A percentile compares a stretch with the other conserved stretches of the same genome.
Conservation (phyloP, 2,329 filamentous ascomycete genomes). For the Exophiala phaeomuriformis region DNA sequence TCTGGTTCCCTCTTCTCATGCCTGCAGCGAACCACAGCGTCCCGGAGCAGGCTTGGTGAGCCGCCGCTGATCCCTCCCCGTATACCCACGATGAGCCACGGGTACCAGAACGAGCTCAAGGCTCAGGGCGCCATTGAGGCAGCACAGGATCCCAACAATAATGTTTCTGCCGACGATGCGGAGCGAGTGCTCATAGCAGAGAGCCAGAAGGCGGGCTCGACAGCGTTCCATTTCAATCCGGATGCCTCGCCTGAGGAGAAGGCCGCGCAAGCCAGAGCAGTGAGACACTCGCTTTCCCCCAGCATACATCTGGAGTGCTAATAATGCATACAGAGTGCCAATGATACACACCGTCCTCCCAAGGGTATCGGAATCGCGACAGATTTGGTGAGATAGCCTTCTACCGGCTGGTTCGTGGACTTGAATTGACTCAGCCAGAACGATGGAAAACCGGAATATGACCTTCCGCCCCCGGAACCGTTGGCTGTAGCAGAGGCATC, state of each 20-base stretch:
- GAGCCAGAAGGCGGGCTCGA: constrained; percentile 67
- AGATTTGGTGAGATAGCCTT: constrained; percentile 54
- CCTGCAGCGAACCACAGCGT: constrained; percentile 1
- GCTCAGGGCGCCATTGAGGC: constrained; percentile 72
- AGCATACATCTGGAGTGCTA: constrained; percentile 2
- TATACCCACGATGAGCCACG: constrained; percentile 16
- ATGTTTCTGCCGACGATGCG: constrained; percentile 61
- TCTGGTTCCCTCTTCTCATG: constrained; percentile 9
- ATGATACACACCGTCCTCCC: constrained; percentile 24
- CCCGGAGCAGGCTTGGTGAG: constrained; percentile 9
- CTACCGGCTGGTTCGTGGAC: not conserved
- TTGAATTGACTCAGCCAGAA: constrained; percentile 40
- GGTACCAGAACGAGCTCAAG: constrained; percentile 58
- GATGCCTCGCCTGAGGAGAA: constrained; percentile 79
- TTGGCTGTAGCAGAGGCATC: constrained; percentile 54
- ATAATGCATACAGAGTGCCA: constrained; percentile 45
- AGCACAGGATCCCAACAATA: constrained; percentile 61
- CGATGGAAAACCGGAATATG: constrained; percentile 62
- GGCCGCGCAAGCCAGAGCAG: constrained; percentile 66
- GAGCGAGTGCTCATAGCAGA: constrained; percentile 68
- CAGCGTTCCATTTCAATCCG: constrained; percentile 80
- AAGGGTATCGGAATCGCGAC: constrained; percentile 55
- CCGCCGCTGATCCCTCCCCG: constrained; percentile 7
- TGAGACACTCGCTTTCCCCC: constrained; percentile 33
- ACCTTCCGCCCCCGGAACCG: constrained; percentile 68